Base-by-base conservation (phyloP, 352 stramenopile species). In the Saprolegnia parasitica region DNA sequence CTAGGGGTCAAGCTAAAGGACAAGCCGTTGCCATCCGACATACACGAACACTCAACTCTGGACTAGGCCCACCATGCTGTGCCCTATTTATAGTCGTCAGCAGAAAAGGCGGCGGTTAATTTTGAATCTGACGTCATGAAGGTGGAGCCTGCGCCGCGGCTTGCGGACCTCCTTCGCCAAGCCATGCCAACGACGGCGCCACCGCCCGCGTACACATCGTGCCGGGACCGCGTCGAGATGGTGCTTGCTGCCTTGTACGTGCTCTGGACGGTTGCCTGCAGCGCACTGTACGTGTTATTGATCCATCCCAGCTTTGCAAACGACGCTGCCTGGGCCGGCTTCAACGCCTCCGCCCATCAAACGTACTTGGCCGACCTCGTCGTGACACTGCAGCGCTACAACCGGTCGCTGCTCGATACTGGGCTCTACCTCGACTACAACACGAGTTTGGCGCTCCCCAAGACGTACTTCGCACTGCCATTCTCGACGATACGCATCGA, bases 281-380 rank as follows among this genome's bases (percentile, higher is more conserved):
- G 52, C 20, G 52, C n/a, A 4, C 11, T 60, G 18, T 67, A 67
- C 61, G 16, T 56, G 26, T 13, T 46, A 3, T 3, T 26, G 2
- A 35, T 66, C 10, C 1, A 18, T 23, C 32, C 32, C 15, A 52
- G 37, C 58, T 21, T 66, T 26, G 18, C 26, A 2, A 66, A 66
- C 58, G 46, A 66, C 26, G 60, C 60, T 6, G 23, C 4, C n/a
- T 66, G 58, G 58, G 9, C 32, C 18, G 58, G 37, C 40, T 66
- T 66, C 16, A 66, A 66, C 26, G 56, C 58, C 2, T 29, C 58
- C 1, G 54, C 13, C 9, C 54, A 37, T 5, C 54, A 61, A 42
- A 61, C 54, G 20, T 61, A 37, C 35, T 24, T 61, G 6, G 54
- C 20, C 9, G 54, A 61, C 26, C 23, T 61, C 1, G 16, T 45